Evolutionary conservation across 306 rosid species (phyloP), one percentile per base, ranked within the genome.

Genomic region (Cucurbita argyrosperma): DNA sequence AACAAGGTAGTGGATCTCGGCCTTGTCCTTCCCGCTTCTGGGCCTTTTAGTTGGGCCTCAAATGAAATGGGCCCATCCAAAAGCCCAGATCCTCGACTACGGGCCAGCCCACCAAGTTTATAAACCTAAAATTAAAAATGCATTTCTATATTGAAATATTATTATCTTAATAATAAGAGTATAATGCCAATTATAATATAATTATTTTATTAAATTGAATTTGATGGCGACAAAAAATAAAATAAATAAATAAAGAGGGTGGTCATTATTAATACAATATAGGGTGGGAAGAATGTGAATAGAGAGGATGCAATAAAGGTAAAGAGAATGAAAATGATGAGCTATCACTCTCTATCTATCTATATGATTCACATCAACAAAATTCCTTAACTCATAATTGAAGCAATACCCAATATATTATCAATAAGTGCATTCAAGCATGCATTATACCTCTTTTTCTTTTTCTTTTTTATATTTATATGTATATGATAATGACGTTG

Each of bases 331-430:
- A 67, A 43, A 67, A 67, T 43, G 72, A 67, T 67, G 72, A 21
- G 72, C 46, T 45, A 21, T 67, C 72, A 67, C 38, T 67, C 72
- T 45, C 38, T 67, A 12, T 67, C 72, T 62, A 14, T 7, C 35
- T 10, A 21, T 19, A 67, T 67, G 72, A 67, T 67, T 67, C 55
- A 67, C 72, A 67, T 67, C 55, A 43, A 67, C 72, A 67, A 55
- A 67, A 67, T 11, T 67, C 46, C 21, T 55, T 45, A 67, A 67
- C 72, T 45, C 72, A 67, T 67, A 9, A 67, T 67, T 67, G 55
- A 65, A 18, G 7, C 72, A 43, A 66, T 19, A 43, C 72, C 38
- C 54, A 42, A 66, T 43, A 66, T 66, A 45, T 66, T 42, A 67
- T 67, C 14, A 63, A 63, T 65, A 18, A 64, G 53, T 40, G 71